Percentiles rank a stretch among this genome's conserved stretches.
Evolutionary conservation across 1,284 basidiomycete species (phyloP).

Genomic region (Apiotrichum sp.): DNA sequence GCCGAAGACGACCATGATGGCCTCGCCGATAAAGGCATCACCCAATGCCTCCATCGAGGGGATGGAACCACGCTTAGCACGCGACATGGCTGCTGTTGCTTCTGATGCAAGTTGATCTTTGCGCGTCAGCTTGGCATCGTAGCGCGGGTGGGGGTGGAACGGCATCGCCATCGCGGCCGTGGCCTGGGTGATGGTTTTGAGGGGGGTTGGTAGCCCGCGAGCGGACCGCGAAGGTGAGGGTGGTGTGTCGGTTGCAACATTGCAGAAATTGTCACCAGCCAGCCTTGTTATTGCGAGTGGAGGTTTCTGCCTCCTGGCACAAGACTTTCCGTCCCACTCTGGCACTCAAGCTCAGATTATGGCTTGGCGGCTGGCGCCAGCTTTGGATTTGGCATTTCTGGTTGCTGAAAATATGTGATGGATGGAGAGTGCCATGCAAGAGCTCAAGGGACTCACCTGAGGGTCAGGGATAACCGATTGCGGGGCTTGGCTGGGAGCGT

Average conservation of each 20-base stretch:
- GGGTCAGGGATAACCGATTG: too few species aligned
- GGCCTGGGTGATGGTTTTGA: conserved; percentile 1
- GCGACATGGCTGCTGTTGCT: conserved; percentile 3
- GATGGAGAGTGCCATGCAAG: too few species aligned
- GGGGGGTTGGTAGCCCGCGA: conserved; percentile 3
- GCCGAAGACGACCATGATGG: conserved; percentile 84
- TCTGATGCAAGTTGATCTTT: conserved; percentile 2
- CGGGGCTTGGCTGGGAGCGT: too few species aligned
- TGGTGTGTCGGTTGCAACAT: not conserved
- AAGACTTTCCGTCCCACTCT: too few species aligned
- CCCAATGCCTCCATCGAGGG: conserved; percentile 75
- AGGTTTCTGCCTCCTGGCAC: too few species aligned
- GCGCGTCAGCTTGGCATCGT: conserved; percentile 3
- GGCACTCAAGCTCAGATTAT: too few species aligned
- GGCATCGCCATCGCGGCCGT: conserved; percentile 2
- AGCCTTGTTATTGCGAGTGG: too few species aligned
- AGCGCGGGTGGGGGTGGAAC: conserved; percentile 3
- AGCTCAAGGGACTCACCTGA: too few species aligned
- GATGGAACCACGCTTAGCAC: conserved; percentile 51
- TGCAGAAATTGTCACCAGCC: too few species aligned
- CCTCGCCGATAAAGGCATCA: conserved; percentile 73
- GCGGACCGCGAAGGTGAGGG: not conserved
- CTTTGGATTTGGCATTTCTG: too few species aligned
- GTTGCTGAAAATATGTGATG: too few species aligned
- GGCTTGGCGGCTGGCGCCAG: too few species aligned